Evolutionary conservation across 257 asterid species (phyloP).

Genomic region (Solanum infundibuliforme): DNA sequence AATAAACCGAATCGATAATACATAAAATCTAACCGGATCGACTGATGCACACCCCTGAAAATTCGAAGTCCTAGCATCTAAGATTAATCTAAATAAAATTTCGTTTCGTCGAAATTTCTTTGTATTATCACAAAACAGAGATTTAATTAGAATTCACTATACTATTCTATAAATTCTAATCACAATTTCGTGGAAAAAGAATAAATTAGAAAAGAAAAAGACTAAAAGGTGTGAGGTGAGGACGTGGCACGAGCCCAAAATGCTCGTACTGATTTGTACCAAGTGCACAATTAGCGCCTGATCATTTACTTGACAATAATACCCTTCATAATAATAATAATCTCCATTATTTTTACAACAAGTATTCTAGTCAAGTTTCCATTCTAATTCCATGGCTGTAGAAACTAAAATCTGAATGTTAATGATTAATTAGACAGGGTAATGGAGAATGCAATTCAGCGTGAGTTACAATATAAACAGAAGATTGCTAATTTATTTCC

Average conservation of each 20-base stretch:
- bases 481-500: conserved; percentile 10
- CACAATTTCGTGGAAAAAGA: neutral
- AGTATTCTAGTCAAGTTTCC: neutral
- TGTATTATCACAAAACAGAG: neutral
- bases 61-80: neutral
- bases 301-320: neutral
- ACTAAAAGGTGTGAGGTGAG: neutral
- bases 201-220: no score
- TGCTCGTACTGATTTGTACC: neutral
- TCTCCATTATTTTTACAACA: neutral
- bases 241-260: neutral
- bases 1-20: no score
- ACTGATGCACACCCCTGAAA: no score
- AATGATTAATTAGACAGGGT: neutral
- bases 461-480: conserved; percentile 11
- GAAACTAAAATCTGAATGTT: neutral
- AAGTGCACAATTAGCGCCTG: neutral
- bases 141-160: neutral
- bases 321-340: neutral
- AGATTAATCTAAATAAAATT: no score
- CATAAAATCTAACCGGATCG: no score
- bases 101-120: neutral
- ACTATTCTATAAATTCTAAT: no score
- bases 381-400: neutral
- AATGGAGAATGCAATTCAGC: conserved; percentile 9